These are phyloP conservation scores for Cryptococcus deneoformans DNA, from an alignment of 1,284 basidiomycete species.

Conservation along the genomic window DNA sequence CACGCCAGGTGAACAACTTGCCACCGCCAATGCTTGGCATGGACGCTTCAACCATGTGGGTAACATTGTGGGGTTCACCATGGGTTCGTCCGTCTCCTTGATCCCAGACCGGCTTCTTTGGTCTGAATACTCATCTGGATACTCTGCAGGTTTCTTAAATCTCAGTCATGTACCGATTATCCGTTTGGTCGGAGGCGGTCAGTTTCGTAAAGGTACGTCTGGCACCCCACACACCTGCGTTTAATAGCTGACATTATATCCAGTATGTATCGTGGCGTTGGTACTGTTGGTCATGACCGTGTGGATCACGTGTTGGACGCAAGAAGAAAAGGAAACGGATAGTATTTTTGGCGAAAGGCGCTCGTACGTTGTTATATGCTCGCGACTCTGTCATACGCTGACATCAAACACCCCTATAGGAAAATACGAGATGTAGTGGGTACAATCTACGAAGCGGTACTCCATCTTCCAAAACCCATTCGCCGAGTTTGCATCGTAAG, in stretches of 20 bases:
- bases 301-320: slow-evolving; percentile 77
- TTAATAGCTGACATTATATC: neutral
- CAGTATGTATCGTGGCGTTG: slow-evolving; percentile 81
- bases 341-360: slow-evolving; percentile 46
- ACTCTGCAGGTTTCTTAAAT: slow-evolving; percentile 69
- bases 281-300: slow-evolving; percentile 76
- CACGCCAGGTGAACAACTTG: slow-evolving; percentile 81
- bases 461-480: slow-evolving; percentile 75
- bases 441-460: slow-evolving; percentile 71
- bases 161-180: slow-evolving; percentile 72
- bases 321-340: slow-evolving; percentile 68
- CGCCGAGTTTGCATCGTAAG: slow-evolving; percentile 79
- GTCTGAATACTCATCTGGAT: neutral
- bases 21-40: slow-evolving; percentile 96
- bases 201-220: slow-evolving; percentile 72
- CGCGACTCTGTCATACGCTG: neutral
- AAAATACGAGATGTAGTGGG: slow-evolving; percentile 60
- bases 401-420: slow-evolving; percentile 12
- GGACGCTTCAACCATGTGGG: slow-evolving; percentile 93
- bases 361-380: slow-evolving; percentile 23
- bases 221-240: neutral
- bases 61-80: slow-evolving; percentile 86
- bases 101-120: neutral
- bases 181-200: slow-evolving; percentile 78
- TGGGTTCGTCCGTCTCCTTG: slow-evolving; percentile 57